phyloP scores from a whole-genome alignment of 2,329 filamentous ascomycete species.

The Microdochium paspali region DNA sequence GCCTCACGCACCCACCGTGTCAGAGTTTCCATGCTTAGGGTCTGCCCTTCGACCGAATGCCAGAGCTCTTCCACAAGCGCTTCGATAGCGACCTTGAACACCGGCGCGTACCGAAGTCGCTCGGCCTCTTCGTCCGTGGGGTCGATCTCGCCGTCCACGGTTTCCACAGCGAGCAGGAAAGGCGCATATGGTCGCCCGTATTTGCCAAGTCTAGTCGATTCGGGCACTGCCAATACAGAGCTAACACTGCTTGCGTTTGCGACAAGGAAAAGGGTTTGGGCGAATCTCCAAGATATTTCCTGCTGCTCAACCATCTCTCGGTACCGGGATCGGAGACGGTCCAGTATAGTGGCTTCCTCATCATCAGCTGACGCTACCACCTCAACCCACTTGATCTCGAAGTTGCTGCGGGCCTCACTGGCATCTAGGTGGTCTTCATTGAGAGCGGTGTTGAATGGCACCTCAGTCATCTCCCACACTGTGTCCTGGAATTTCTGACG shows the following conservation, averaged over 20 bases:
- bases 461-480: conserved; percentile 2
- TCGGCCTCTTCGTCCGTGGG: background rate
- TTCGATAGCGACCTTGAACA: background rate
- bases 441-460: conserved; percentile 4
- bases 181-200: background rate
- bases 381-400: conserved; percentile 9
- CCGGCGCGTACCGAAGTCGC: background rate
- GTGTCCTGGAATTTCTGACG: conserved; percentile 3
- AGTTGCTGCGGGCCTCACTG: conserved; percentile 4
- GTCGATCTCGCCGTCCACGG: background rate
- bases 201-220: background rate
- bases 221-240: background rate
- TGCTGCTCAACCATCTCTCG: background rate
- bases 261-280: background rate
- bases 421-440: conserved; percentile 5
- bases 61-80: background rate
- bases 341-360: background rate
- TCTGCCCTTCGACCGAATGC: background rate
- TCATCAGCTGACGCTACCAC: conserved; percentile 1
- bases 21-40: background rate
- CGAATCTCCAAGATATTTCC: background rate
- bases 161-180: background rate
- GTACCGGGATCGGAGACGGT: background rate
- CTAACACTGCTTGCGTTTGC: background rate
- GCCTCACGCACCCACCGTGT: background rate